Base-by-base conservation (phyloP, 2,329 filamentous ascomycete species). In the Colletotrichum spinosum region DNA sequence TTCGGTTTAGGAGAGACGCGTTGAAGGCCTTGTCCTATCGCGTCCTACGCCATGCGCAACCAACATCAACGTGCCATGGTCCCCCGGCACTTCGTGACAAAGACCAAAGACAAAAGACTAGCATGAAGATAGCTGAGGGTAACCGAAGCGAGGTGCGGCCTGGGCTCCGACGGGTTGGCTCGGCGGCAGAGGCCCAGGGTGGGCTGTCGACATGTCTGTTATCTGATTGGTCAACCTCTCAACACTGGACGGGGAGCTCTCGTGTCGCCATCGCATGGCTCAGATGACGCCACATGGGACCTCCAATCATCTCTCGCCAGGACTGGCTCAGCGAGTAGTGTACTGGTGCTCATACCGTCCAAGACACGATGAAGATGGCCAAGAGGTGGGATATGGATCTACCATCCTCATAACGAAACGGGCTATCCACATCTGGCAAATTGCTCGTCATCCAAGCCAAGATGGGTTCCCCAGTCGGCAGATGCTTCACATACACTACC, bases 201-300 rank as follows among this genome's bases (percentile, higher is more conserved):
- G 54, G 59, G 37, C 51, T 50, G 45, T 54, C 46, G 8, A n/a
- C 52, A 46, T 55, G 7, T 35, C 33, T 52, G 17, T 25, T 34
- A 17, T 55, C 13, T 56, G 17, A 62, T 68, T 68, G 65, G 67
- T 9, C 37, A 12, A 48, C 50, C 48, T 10, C 17, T 33, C 5
- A 7, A 35, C 4, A 41, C 46, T 48, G 50, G 25, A 4, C 17
- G 12, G 37, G 48, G 33, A 12, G 33, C 41, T 15, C 13, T 9
- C 38, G 34, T 69, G 67, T 69, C 67, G 65, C 58, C 61, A 67
- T 69, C 15, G n/a, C 67, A 69, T 62, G 67, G 57, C 54, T 50
- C 33, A 25, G 25, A 64, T 68, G 60, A 69, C 67, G 67, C 67
- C 53, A 69, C 15, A 17, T 69, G 42, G 35, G 8, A 33, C 48